Base-by-base conservation (phyloP, 352 stramenopile genomes). In the Phytophthora quininea region DNA sequence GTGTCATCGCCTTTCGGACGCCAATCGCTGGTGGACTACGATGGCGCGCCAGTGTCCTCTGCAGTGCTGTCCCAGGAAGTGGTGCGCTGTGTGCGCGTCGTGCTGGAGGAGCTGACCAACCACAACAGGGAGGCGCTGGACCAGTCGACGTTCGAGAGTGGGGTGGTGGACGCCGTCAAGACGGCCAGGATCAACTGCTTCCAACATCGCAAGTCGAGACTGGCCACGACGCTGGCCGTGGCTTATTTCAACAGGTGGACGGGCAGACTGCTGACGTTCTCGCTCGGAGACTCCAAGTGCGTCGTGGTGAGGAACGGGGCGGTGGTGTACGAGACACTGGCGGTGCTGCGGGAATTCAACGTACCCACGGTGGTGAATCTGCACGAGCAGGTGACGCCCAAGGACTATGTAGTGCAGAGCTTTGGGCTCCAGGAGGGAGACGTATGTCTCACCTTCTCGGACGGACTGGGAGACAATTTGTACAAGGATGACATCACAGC, bases 281-380 rank as follows among this genome's bases (percentile, higher is more conserved):
- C 83, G n/a, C 74, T 95, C 3, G 87, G 87, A 30, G 87, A 95
- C 67, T 91, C 76, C 67, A 95, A 95, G 69, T 83, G 71, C 46
- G 11, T 93, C 24, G 72, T 95, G 15, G 73, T 95, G 2, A 66
- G 87, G 35, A 50, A 74, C 1, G 73, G 77, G 15, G 56, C 50
- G 0, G 60, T 95, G 8, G 79, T 90, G 1, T 93, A 88, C 54
- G 84, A 95, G 62, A 89, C 83, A 24, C 53, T 84, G 8, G 78
- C 84, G 1, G 84, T 90, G 24, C 51, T 95, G 35, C 75, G 85
- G 0, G 84, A 95, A 49, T 95, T 95, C 51, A 95, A 95, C 55
- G 79, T 93, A 38, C 87, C 87, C 14, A 89, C 78, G 19, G 82
- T 92, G 35, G 85, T 95, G 19, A 92, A 88, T 62, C 73, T 92